phyloP scores from a whole-genome alignment of 345 rosid species.

The Eucalyptus pauciflora region DNA sequence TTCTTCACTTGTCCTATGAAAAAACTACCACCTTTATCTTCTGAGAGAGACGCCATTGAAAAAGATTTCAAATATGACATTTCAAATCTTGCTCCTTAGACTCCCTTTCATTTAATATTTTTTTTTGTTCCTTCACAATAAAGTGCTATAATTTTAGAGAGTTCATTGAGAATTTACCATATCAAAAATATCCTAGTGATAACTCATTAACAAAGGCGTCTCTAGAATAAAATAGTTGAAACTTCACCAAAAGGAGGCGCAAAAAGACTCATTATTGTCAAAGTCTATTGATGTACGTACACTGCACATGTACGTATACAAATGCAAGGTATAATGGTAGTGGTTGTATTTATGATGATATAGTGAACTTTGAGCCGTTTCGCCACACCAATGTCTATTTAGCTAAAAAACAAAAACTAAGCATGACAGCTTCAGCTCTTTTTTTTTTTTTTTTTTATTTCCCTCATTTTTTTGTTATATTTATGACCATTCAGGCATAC shows the following conservation, averaged over 20 bases:
- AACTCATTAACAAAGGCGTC: accelerated
- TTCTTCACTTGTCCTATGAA: too few relatives aligned
- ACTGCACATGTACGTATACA: neutral
- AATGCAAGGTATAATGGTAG: neutral
- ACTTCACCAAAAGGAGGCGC: too few relatives aligned
- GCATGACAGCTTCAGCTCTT: accelerated
- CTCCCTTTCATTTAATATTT: too few relatives aligned
- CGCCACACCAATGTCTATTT: too few relatives aligned
- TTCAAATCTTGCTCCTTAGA: too few relatives aligned
- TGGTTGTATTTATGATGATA: neutral
- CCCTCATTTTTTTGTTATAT: too few relatives aligned
- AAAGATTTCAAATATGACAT: too few relatives aligned
- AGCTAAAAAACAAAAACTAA: too few relatives aligned
- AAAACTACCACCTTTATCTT: too few relatives aligned
- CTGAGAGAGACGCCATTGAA: accelerated
- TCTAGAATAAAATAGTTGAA: too few relatives aligned
- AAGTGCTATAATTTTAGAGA: too few relatives aligned
- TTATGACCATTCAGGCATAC: neutral
- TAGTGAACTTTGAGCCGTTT: neutral
- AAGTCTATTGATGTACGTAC: neutral
- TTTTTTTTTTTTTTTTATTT: accelerated
- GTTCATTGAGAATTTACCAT: too few relatives aligned
- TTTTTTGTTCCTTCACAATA: accelerated
- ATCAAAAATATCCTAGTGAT: accelerated
- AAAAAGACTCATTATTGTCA: neutral